Percentiles rank a stretch among this genome's conserved stretches.
These are phyloP conservation scores for Buxus sempervirens DNA, from an alignment of 164 flowering plant species.

Conservation along the genomic window DNA sequence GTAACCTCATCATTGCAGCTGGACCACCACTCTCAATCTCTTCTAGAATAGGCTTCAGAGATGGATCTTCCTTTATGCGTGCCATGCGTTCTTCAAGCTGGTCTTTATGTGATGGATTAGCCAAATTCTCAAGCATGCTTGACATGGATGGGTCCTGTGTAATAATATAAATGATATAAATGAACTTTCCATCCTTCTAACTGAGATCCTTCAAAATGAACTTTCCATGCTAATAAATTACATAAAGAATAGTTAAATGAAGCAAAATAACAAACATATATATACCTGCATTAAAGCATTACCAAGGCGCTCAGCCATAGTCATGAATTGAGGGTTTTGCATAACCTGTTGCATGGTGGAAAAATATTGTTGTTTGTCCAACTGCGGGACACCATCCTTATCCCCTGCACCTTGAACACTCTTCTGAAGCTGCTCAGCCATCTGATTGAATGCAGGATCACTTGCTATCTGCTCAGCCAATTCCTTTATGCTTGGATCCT, in stretches of 20 bases:
- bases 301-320: slow-evolving; percentile 98
- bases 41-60: slow-evolving; percentile 77
- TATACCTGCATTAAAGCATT: slow-evolving; percentile 85
- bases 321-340: slow-evolving; percentile 95
- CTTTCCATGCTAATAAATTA: background rate
- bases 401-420: slow-evolving; percentile 54
- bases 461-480: slow-evolving; percentile 88
- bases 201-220: background rate
- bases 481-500: slow-evolving; percentile 93
- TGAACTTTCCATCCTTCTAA: background rate
- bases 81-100: slow-evolving; percentile 85
- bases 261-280: background rate
- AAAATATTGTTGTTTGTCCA: slow-evolving; percentile 75
- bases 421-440: slow-evolving; percentile 93
- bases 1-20: slow-evolving; percentile 72
- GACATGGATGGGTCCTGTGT: slow-evolving; percentile 91
- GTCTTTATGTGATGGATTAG: slow-evolving; percentile 63
- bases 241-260: background rate
- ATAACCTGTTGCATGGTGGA: slow-evolving; percentile 94
- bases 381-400: slow-evolving; percentile 58
- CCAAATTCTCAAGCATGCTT: slow-evolving; percentile 62
- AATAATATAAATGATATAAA: background rate
- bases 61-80: slow-evolving; percentile 75
- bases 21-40: slow-evolving; percentile 94
- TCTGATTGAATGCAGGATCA: slow-evolving; percentile 89